phyloP scores from a whole-genome alignment of 1,284 basidiomycete species.

The Austropuccinia psidii region DNA sequence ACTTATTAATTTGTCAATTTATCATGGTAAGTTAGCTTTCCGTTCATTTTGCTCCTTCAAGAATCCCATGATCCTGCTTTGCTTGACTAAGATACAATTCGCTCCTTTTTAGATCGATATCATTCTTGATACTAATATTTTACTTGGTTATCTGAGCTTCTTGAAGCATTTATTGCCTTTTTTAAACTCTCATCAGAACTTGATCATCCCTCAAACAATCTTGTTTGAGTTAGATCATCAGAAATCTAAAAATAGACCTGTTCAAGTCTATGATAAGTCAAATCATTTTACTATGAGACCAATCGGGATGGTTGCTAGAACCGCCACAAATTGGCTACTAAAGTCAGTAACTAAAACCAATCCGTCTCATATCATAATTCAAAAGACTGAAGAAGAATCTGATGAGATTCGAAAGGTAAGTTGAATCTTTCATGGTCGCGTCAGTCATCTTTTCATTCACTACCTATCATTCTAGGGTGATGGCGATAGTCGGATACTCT shows the following conservation, averaged over 20 bases:
- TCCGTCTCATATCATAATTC: not conserved
- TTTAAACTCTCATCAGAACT: not conserved
- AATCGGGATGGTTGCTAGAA: constrained; percentile 1
- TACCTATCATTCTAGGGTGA: not conserved
- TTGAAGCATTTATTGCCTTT: constrained; percentile 1
- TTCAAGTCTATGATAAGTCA: constrained; percentile 1
- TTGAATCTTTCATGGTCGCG: not conserved
- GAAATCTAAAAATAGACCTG: not conserved
- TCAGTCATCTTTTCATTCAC: not conserved
- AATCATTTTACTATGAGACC: not conserved
- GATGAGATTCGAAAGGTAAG: not conserved
- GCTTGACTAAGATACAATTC: no score
- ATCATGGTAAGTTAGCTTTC: no score
- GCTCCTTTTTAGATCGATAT: constrained; percentile 8
- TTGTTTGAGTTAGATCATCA: constrained; percentile 8
- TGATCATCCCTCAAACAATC: constrained; percentile 10
- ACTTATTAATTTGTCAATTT: no score
- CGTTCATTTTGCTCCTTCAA: no score
- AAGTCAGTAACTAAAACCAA: not conserved
- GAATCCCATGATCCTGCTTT: no score
- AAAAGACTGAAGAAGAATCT: constrained; percentile 7
- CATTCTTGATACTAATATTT: constrained; percentile 21
- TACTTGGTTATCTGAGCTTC: constrained; percentile 13
- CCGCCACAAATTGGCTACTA: constrained; percentile 19
- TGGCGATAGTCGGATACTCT: constrained; percentile 12